Base-by-base conservation (phyloP, 805 yeast genomes). In the Henningerozyma blattae region DNA sequence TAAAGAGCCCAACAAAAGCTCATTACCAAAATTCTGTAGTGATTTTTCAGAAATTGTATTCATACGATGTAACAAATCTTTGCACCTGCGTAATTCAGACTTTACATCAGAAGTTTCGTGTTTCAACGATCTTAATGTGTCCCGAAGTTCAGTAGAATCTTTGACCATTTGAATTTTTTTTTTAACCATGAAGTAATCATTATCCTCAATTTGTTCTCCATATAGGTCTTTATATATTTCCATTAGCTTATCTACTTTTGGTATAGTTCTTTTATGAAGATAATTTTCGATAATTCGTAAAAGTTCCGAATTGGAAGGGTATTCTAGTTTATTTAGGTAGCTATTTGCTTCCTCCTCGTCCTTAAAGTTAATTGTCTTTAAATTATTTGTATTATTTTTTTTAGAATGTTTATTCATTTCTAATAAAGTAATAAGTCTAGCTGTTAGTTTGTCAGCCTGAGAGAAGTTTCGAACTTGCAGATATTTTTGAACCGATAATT, bases 401-500 rank as follows among this genome's bases (percentile, higher is more conserved):
- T 34, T 4, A 19, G 15, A 5, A 33, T 16, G 18, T 3, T 62
- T 64, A 30, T 37, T 32, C 20, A 39, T 24, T 34, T 44, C 43
- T 4, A 59, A 45, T 13, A 59, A 43, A 9, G 48, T 36, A 12
- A 50, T 39, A 36, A 42, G 48, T 29, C 44, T 52, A 20, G 29
- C 54, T 42, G 48, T 52, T 56, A 70, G 59, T n/a, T 42, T 29
- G 5, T 47, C 39, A 1, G 64, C 60, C 16, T 50, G 49, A 8
- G 14, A 22, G 3, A 39, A 26, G 24, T 56, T 48, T 10, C 49
- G 44, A 0, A 55, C 33, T 4, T 34, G 32, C 8, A 61, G 37
- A 37, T 60, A 62, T 16, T 45, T 52, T 19, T 52, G 48, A 16
- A 69, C 51, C 20, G 63, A 62, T 3, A 52, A 39, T 15, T 54